A percentile compares a stretch with the other conserved stretches of the same genome.
Evolutionary conservation across 345 rosid genomes (phyloP).

Genomic region (Aurinia saxatilis): DNA sequence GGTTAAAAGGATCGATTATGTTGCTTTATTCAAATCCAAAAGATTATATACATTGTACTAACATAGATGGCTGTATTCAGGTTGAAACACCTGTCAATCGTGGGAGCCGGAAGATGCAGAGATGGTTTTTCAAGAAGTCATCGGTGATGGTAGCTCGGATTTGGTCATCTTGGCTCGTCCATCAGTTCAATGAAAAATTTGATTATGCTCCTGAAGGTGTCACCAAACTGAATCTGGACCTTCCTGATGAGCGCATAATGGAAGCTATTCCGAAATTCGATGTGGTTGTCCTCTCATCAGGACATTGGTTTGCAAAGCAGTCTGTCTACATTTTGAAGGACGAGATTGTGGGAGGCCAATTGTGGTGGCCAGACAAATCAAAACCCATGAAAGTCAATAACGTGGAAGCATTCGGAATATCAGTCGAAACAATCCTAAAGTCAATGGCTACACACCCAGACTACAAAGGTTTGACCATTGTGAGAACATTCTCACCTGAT

Average conservation of each 20-base stretch:
- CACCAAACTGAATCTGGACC: slow-evolving; percentile 82
- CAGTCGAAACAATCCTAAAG: slow-evolving; percentile 69
- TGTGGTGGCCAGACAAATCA: slow-evolving; percentile 88
- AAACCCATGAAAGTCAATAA: slow-evolving; percentile 69
- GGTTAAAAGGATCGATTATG: not conserved
- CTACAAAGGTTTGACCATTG: slow-evolving; percentile 68
- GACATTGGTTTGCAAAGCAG: slow-evolving; percentile 98
- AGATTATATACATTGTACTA: not conserved
- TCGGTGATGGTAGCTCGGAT: slow-evolving; percentile 69
- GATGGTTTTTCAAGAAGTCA: slow-evolving; percentile 67
- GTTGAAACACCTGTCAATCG: slow-evolving; percentile 84
- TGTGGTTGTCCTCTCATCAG: slow-evolving; percentile 80
- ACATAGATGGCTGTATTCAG: slow-evolving; percentile 34
- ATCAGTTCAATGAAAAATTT: slow-evolving; percentile 47
- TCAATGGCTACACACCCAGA: slow-evolving; percentile 64
- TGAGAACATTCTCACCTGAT: slow-evolving; percentile 89
- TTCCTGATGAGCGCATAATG: slow-evolving; percentile 65
- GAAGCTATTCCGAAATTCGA: slow-evolving; percentile 60
- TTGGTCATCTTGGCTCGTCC: slow-evolving; percentile 99
- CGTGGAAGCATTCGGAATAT: slow-evolving; percentile 80
- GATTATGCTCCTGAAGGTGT: slow-evolving; percentile 73
- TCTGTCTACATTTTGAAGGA: slow-evolving; percentile 75
- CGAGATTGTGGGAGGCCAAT: slow-evolving; percentile 85
- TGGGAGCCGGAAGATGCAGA: slow-evolving; percentile 85
- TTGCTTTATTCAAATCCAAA: not conserved